These are phyloP conservation scores for Pseudopyrenochaeta lycopersici DNA, from an alignment of 2,329 filamentous ascomycete species.

Conservation along the genomic window DNA sequence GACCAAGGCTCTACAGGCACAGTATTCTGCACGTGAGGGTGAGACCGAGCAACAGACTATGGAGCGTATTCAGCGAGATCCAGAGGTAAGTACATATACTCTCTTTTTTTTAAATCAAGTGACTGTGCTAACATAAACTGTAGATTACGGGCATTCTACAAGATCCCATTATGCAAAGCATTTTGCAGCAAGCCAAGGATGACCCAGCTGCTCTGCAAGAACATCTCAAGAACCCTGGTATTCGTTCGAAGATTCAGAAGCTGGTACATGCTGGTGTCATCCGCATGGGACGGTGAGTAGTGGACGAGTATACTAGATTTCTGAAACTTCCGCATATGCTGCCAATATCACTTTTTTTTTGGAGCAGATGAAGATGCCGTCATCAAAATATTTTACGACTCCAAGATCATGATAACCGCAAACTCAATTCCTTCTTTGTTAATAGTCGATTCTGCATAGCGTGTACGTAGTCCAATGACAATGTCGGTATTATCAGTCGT, in stretches of 20 bases:
- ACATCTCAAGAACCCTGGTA: constrained; percentile 92
- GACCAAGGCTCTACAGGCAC: constrained; percentile 88
- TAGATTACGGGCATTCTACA: constrained; percentile 89
- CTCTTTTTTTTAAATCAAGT: neutral
- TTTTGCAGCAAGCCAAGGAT: constrained; percentile 93
- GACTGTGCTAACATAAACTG: constrained; percentile 31
- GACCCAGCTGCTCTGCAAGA: constrained; percentile 93
- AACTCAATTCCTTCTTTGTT: constrained; percentile 4
- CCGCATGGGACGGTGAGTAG: constrained; percentile 68
- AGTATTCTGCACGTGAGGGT: constrained; percentile 89
- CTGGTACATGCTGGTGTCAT: constrained; percentile 93
- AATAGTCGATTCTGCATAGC: constrained; percentile 30
- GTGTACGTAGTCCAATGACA: constrained; percentile 20
- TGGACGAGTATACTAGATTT: neutral
- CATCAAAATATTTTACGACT: no score
- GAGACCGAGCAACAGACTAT: constrained; percentile 97
- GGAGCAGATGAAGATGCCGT: no score
- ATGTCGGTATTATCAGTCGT: neutral
- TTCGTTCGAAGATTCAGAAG: constrained; percentile 92
- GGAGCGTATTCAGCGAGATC: constrained; percentile 87
- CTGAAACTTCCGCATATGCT: neutral
- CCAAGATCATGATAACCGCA: neutral
- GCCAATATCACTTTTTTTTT: no score
- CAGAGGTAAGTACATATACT: constrained; percentile 71
- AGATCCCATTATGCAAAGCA: constrained; percentile 97